Evolutionary conservation across 148 eudicot species (phyloP), one percentile per base, ranked within the genome.

Genomic region (Rhododendron ferrugineum): DNA sequence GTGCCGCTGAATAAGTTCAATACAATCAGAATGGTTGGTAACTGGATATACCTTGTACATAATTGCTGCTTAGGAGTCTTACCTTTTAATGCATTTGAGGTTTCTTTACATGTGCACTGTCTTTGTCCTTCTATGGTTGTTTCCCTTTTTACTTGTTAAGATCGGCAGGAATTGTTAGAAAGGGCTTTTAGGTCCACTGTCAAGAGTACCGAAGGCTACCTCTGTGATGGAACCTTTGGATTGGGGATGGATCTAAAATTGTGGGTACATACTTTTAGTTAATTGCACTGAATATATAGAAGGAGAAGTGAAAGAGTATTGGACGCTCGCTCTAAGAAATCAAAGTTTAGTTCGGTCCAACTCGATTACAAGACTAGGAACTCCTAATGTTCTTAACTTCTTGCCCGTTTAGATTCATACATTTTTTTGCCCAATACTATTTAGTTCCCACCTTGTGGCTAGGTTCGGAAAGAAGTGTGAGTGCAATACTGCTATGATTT

Each of bases 71-170:
- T 2, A 34, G 2, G 36, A 34, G 36, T 34, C 36, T 34, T 34
- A 34, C 36, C 36, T 34, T 34, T 34, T 34, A 34, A 34, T 34
- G 36, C 36, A 34, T 34, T 34, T 34, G 36, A 1, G 36, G 36
- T 34, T 34, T 34, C 36, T 34, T 34, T 34, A 34, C 36, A 34
- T 34, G 36, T 34, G 36, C 36, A 34, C 36, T 34, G n/a, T n/a
- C n/a, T n/a, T 26, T 77, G 52, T 23, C 52, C 52, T 28, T 78
- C 5, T n/a, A 23, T 79, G 62, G 62, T 28, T 78, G 36, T 15
- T 54, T 54, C 58, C 18, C 18, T 54, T 54, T 54, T 56, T 80
- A 60, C 30, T 58, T 81, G 83, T 81, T 58, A 23, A 81, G 83
- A 81, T 34, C 49, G n/a, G 28, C 47, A 6, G 47, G 82, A 52